phyloP scores from a whole-genome alignment of 1,139 yeast species.

The Protomyces arabidopsidicola region DNA sequence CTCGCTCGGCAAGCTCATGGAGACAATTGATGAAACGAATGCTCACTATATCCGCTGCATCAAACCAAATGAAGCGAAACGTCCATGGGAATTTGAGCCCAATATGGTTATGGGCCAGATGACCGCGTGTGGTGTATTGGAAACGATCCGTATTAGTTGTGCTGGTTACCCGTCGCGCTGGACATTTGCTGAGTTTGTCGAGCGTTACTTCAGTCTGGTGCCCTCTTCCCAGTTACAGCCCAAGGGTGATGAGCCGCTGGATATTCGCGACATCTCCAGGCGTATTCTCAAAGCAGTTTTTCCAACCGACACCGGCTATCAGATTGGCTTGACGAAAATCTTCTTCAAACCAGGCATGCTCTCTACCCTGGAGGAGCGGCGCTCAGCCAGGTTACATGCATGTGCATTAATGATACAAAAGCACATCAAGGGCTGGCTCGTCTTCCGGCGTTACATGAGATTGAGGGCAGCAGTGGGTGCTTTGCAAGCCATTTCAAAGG shows the following conservation, averaged over 20 bases:
- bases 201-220: conserved; percentile 77
- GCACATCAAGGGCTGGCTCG: conserved; percentile 45
- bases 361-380: conserved; percentile 78
- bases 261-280: conserved; percentile 48
- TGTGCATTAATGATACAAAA: conserved; percentile 86
- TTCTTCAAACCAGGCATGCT: conserved; percentile 93
- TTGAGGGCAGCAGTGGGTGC: conserved; percentile 40
- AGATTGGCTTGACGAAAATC: conserved; percentile 73
- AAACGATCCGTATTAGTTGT: conserved; percentile 91
- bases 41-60: conserved; percentile 97
- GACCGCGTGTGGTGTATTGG: conserved; percentile 97
- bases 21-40: conserved; percentile 85
- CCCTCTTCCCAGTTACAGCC: conserved; percentile 64
- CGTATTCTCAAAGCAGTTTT: conserved; percentile 61
- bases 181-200: conserved; percentile 90
- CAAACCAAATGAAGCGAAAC: conserved; percentile 89
- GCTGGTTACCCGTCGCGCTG: conserved; percentile 98
- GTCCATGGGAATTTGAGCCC: conserved; percentile 94
- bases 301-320: conserved; percentile 62
- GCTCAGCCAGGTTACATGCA: conserved; percentile 68
- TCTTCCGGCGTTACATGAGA: conserved; percentile 54
- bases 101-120: conserved; percentile 91
- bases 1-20: conserved; percentile 88
- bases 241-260: conserved; percentile 29
- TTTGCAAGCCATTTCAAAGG: conserved; percentile 1